Base-by-base conservation (phyloP, 768 basidiomycete genomes). In the Naganishia vishniacii region DNA sequence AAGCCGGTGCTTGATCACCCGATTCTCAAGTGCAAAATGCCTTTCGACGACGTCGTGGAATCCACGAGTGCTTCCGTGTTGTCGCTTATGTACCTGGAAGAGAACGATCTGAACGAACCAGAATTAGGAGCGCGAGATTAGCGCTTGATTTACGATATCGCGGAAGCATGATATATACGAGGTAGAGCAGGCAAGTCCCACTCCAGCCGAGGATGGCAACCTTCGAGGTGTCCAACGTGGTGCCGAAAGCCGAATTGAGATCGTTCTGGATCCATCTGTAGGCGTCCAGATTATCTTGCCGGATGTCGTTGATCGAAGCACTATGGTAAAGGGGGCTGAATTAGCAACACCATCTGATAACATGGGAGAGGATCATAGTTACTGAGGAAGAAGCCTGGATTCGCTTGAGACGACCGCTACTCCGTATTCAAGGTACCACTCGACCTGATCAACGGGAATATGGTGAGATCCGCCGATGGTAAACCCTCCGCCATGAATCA, bases 401-500 rank as follows among this genome's bases (percentile, higher is more conserved):
- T 67, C 67, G n/a, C 48, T 41, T 20, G 67, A 67, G 2, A 61
- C 47, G 9, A 64, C 62, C 20, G 63, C 63, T 11, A 67, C 29
- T 9, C 67, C 63, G 1, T 58, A 58, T 12, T 49, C 62, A 18
- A 64, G 25, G 23, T 65, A 59, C 34, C 45, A 67, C 28, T 64
- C 45, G 51, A 65, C 63, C 32, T 67, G 67, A 42, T 67, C 48
- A 41, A 53, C 48, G 25, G 61, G 61, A 23, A 67, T 59, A 49
- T 67, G 61, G 7, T 1, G 15, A 3, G 45, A 48, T 31, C 44
- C 53, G 25, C 66, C 66, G 16, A 59, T 48, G 12, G 56, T 64
- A 44, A 58, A 67, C 3, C 44, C 66, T 37, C 66, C 66, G 23
- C 62, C 66, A 29, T 67, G 66, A 31, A 67, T 64, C 53, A 67